These are phyloP conservation scores for Annulohypoxylon nitens DNA, from an alignment of 495 filamentous ascomycete genomes.

Conservation along the genomic window DNA sequence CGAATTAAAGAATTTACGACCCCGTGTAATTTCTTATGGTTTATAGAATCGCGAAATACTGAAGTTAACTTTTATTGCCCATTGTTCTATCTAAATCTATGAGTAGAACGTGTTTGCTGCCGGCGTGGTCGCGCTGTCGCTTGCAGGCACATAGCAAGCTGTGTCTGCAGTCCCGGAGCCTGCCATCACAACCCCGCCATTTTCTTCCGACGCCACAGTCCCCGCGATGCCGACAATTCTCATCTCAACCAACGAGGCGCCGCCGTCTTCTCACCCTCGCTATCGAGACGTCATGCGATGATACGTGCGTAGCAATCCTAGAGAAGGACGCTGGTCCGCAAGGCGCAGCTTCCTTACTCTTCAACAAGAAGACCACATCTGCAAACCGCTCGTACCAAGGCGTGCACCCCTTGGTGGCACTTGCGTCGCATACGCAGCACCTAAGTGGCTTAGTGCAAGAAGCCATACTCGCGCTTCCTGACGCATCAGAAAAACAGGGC, in stretches of 20 bases:
- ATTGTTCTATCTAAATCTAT: neutral
- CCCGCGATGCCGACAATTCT: conserved; percentile 26
- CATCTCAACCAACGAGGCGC: neutral
- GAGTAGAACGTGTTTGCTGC: conserved; percentile 22
- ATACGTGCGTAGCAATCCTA: conserved; percentile 91
- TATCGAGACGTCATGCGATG: conserved; percentile 98
- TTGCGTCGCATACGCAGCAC: conserved; percentile 77
- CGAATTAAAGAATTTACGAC: neutral
- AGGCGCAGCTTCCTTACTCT: conserved; percentile 70
- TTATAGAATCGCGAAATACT: neutral
- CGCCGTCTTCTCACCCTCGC: conserved; percentile 76
- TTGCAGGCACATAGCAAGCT: conserved; percentile 3
- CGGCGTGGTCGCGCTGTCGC: conserved; percentile 1
- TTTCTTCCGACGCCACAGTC: neutral
- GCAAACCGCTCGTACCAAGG: conserved; percentile 78
- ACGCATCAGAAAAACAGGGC: neutral
- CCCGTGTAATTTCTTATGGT: neutral
- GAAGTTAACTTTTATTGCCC: neutral
- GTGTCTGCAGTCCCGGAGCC: neutral
- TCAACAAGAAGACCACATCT: conserved; percentile 85
- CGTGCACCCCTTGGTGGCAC: conserved; percentile 80
- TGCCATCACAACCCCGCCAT: conserved; percentile 1
- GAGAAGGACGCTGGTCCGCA: conserved; percentile 62
- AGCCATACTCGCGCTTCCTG: conserved; percentile 70
- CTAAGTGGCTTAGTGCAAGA: conserved; percentile 75